A percentile compares a stretch with the other conserved stretches of the same genome.
Conservation (phyloP, 257 asterid genomes). For the Lycium barbarum region DNA sequence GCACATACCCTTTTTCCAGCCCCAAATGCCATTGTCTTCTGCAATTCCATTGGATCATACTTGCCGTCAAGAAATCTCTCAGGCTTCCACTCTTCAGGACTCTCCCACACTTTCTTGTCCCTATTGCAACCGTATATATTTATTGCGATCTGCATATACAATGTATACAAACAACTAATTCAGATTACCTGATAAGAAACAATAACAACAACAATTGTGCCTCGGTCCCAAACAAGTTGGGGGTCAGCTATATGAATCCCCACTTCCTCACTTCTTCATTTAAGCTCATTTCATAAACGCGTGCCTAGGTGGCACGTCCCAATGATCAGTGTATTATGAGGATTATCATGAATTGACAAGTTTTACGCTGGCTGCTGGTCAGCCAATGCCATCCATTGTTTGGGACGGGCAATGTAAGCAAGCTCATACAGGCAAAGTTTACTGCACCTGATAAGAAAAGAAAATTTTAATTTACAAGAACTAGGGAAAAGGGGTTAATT, state of each 20-base stretch:
- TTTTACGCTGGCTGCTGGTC: background rate
- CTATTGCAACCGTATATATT: constrained; percentile 86
- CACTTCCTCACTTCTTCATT: background rate
- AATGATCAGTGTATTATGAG: background rate
- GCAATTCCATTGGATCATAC: constrained; percentile 57
- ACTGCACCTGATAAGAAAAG: background rate
- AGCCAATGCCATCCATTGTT: no score
- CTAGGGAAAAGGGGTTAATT: background rate
- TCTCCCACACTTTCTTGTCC: constrained; percentile 73
- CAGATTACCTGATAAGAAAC: background rate
- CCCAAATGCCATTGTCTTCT: constrained; percentile 85
- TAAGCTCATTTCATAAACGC: background rate
- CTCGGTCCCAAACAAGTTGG: no score
- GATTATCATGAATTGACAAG: background rate
- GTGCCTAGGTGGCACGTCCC: background rate
- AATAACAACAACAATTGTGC: background rate
- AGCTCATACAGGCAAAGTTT: background rate
- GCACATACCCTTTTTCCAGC: constrained; percentile 87
- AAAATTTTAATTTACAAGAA: background rate
- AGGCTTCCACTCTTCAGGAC: constrained; percentile 76
- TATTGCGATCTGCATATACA: constrained; percentile 66
- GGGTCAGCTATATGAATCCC: background rate
- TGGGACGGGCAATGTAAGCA: background rate
- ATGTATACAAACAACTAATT: background rate
- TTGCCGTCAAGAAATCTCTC: constrained; percentile 67